phyloP scores from a whole-genome alignment of 208 protist genomes.

The Angomonas ambiguus region DNA sequence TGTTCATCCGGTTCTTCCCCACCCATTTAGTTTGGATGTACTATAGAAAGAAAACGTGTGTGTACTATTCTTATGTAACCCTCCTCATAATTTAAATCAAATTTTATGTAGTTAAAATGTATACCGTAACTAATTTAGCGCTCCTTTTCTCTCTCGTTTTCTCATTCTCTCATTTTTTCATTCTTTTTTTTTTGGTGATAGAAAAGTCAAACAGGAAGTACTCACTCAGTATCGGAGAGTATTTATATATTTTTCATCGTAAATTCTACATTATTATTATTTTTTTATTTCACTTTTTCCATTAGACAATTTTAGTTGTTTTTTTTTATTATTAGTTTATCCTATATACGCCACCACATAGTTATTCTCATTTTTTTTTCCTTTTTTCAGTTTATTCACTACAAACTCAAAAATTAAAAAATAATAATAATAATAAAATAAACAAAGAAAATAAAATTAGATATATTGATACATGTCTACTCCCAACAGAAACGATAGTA shows the following conservation, averaged over 20 bases:
- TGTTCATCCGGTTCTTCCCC: background rate
- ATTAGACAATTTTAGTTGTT: conserved; percentile 5
- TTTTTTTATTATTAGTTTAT: conserved; percentile 7
- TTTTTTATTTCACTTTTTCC: conserved; percentile 6
- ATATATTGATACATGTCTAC: conserved; percentile 13
- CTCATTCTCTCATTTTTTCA: no score
- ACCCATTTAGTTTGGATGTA: no score
- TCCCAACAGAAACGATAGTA: conserved; percentile 9
- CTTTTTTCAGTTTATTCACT: background rate
- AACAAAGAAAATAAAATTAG: conserved; percentile 9
- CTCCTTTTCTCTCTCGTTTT: background rate
- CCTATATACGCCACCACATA: background rate
- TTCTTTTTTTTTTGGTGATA: no score
- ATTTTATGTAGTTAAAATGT: background rate
- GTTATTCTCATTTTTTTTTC: background rate
- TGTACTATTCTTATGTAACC: no score
- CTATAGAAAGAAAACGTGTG: no score
- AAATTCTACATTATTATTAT: background rate
- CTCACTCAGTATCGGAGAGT: no score
- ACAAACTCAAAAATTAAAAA: conserved; percentile 3
- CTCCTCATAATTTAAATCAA: background rate
- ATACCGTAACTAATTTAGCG: background rate
- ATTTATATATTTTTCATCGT: background rate
- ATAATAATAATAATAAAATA: background rate
- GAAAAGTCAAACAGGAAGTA: no score